phyloP scores from a whole-genome alignment of 257 asterid species.

The Solanum dulcamara region DNA sequence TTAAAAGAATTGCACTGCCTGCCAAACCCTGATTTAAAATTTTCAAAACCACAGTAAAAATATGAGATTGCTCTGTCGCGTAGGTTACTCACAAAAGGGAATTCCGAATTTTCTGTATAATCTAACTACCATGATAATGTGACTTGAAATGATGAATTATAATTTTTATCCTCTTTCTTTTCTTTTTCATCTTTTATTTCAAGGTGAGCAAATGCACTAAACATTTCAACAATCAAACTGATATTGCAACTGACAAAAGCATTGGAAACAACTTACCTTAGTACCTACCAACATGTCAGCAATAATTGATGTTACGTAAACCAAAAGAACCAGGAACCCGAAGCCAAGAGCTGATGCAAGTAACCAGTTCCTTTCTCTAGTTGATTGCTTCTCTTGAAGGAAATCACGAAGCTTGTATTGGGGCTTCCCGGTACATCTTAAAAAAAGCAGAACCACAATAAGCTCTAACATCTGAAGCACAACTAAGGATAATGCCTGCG shows the following conservation, averaged over 20 bases:
- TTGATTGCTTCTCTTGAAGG: conserved; percentile 24
- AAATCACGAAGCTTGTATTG: conserved; percentile 38
- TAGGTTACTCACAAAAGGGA: too few relatives aligned
- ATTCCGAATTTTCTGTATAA: too few relatives aligned
- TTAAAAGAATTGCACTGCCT: not conserved
- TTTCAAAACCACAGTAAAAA: too few relatives aligned
- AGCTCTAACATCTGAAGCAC: conserved; percentile 57
- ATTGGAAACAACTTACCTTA: conserved; percentile 28
- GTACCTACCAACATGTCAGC: conserved; percentile 35
- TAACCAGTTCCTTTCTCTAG: conserved; percentile 48
- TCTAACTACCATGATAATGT: not conserved
- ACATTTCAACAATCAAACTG: not conserved
- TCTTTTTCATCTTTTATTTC: not conserved
- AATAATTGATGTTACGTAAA: conserved; percentile 43
- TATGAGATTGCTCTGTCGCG: too few relatives aligned
- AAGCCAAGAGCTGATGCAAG: conserved; percentile 48
- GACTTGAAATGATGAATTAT: not conserved
- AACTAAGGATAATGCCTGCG: conserved; percentile 48
- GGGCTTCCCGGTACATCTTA: conserved; percentile 42
- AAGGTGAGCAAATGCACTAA: not conserved
- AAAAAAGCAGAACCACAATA: conserved; percentile 38
- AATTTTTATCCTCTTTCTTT: not conserved
- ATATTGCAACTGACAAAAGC: not conserved
- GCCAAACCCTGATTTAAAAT: not conserved
- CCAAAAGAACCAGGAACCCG: conserved; percentile 40